Base-by-base conservation (phyloP, 2,329 filamentous ascomycete species). In the Colletotrichum liaoningense region DNA sequence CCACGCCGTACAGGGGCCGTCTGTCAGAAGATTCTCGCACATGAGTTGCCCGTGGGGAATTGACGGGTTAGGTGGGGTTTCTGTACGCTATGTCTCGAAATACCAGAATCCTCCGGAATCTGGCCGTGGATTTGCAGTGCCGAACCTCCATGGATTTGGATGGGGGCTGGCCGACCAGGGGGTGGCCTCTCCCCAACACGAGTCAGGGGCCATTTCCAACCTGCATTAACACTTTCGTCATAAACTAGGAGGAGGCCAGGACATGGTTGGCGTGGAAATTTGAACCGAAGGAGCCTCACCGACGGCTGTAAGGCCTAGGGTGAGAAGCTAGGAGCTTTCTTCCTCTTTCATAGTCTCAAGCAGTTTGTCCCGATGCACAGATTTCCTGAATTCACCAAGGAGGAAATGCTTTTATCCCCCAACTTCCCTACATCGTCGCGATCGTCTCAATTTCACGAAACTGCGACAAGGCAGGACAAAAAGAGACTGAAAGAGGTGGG, bases 11-110 rank as follows among this genome's bases (percentile, higher is more conserved):
- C 46, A 33, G 54, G 69, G 64, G 59, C 59, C 64, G 58, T 22
- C 42, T n/a, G n/a, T 69, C 55, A 42, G 66, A 69, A 69, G 70
- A 73, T 70, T 70, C 66, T 73, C 66, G 60, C 70, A 70, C 16
- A 56, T 56, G 33, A 30, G 33, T 24, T 56, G 54, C 52, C 38
- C 65, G 58, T 72, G 69, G 69, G 65, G 38, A 33, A 42, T n/a
- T n/a, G 14, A 64, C 26, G 30, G 62, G 42, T 14, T 42, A 14
- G 14, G 56, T 62, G 69, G 58, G 66, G 26, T 28, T 28, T 35
- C 12, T 28, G 30, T 56, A 30, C 5, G 38, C 33, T 19, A 26
- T n/a, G 14, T 58, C 28, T 58, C 28, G 12, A 30, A 26, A 35
- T 35, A 60, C 56, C 63, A 63, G 63, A 72, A 52, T 57, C 58